These are phyloP conservation scores for Nitzschia inconspicua DNA, from an alignment of 108 stramenopile genomes.

Conservation along the genomic window DNA sequence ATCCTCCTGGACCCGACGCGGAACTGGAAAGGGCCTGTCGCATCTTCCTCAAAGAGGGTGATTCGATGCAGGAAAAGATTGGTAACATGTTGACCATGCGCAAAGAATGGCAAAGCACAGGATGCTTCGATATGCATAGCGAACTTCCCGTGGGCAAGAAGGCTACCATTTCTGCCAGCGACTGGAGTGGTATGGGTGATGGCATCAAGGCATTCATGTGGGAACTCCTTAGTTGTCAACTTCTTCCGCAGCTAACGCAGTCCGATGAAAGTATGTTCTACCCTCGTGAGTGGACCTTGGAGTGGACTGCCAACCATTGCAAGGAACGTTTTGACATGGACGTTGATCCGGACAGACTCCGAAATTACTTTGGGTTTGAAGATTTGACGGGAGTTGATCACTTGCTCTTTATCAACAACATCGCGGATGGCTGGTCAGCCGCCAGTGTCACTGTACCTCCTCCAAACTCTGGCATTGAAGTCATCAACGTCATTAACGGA, in stretches of 20 bases:
- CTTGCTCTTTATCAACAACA: conserved; percentile 70
- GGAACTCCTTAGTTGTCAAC: conserved; percentile 66
- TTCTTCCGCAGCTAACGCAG: conserved; percentile 5
- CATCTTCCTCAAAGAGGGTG: conserved; percentile 39
- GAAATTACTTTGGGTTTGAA: conserved; percentile 53
- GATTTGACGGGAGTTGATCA: conserved; percentile 41
- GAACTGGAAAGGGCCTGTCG: conserved; percentile 48
- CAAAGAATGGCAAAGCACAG: neutral
- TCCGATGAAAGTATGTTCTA: conserved; percentile 21
- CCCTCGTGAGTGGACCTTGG: conserved; percentile 12
- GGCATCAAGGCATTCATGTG: conserved; percentile 61
- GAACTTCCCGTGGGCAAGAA: conserved; percentile 62
- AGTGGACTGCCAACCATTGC: conserved; percentile 57
- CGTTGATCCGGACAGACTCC: conserved; percentile 47
- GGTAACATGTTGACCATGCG: conserved; percentile 16
- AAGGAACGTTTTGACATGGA: conserved; percentile 50
- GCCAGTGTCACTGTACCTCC: conserved; percentile 37
- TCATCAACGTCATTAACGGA: conserved; percentile 80
- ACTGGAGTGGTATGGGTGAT: conserved; percentile 68
- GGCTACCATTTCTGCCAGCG: conserved; percentile 53
- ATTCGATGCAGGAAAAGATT: conserved; percentile 5
- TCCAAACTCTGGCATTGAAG: neutral
- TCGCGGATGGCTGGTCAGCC: conserved; percentile 34
- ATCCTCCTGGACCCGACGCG: conserved; percentile 61
- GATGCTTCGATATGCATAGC: conserved; percentile 60